Conservation (phyloP, 2,329 filamentous ascomycete species). For the Fusarium metavorans region DNA sequence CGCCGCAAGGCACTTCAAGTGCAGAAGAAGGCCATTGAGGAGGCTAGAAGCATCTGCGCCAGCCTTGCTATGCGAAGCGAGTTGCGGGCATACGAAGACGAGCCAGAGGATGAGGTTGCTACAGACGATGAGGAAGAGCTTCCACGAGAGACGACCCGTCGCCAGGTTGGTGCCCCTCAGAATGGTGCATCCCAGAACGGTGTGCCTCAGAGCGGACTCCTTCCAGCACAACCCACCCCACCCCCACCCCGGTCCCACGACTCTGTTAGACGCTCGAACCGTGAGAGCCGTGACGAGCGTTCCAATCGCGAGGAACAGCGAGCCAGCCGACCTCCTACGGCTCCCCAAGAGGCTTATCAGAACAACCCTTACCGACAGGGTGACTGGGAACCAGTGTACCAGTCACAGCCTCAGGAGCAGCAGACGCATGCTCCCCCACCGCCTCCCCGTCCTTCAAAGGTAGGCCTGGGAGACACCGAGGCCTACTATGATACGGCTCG, state of each 20-base stretch:
- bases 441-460: slow-evolving; percentile 53
- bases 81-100: slow-evolving; percentile 55
- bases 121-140: slow-evolving; percentile 49
- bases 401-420: slow-evolving; percentile 26
- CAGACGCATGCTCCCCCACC: slow-evolving; percentile 48
- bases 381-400: slow-evolving; percentile 50
- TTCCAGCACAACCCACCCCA: slow-evolving; percentile 26
- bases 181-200: slow-evolving; percentile 27
- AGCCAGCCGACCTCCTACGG: slow-evolving; percentile 29
- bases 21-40: slow-evolving; percentile 64
- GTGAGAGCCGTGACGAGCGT: slow-evolving; percentile 43
- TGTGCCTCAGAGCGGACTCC: slow-evolving; percentile 30
- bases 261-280: slow-evolving; percentile 33
- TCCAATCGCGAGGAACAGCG: slow-evolving; percentile 37
- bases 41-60: slow-evolving; percentile 62
- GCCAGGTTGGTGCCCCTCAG: slow-evolving; percentile 34
- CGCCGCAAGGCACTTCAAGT: slow-evolving; percentile 60
- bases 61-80: slow-evolving; percentile 66
- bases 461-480: slow-evolving; percentile 51
- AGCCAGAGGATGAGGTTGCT: slow-evolving; percentile 47
- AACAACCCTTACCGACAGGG: slow-evolving; percentile 39
- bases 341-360: slow-evolving; percentile 36
- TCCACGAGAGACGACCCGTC: slow-evolving; percentile 23
- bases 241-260: slow-evolving; percentile 34
- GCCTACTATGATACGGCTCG: slow-evolving; percentile 47